These are phyloP conservation scores for Antitrichia curtipendula DNA, from an alignment of 225 moss, liverwort and hornwort genomes.

Conservation along the genomic window DNA sequence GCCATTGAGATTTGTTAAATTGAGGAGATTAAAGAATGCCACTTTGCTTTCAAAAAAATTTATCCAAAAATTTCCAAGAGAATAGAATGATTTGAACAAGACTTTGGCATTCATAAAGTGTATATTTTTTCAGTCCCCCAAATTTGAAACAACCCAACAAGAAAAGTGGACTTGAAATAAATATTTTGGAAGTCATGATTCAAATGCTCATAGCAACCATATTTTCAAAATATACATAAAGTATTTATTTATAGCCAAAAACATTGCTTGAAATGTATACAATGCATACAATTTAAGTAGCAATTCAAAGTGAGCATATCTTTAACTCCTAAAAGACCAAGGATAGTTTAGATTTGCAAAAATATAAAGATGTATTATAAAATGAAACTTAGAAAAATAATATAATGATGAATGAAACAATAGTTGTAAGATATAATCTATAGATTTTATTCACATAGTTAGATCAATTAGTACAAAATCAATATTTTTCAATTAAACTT, in stretches of 20 bases:
- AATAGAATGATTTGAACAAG: neutral
- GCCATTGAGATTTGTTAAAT: neutral
- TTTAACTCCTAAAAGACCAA: neutral
- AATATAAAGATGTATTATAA: neutral
- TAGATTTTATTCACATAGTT: neutral
- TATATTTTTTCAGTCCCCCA: accelerated
- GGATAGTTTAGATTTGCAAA: neutral
- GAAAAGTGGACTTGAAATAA: neutral
- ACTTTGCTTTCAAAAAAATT: neutral
- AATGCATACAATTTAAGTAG: neutral
- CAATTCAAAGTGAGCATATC: neutral
- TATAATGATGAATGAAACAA: neutral
- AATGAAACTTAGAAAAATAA: neutral
- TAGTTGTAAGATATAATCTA: neutral
- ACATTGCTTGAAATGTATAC: accelerated
- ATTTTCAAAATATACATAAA: neutral
- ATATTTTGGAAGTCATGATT: neutral
- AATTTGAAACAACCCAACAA: accelerated
- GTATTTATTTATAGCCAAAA: neutral
- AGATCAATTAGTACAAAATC: accelerated
- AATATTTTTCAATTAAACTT: neutral
- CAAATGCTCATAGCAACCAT: neutral
- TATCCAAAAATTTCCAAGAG: neutral
- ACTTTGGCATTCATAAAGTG: accelerated
- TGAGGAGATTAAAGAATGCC: neutral